A percentile compares a stretch with the other conserved stretches of the same genome.
Conservation (phyloP, 192 early-diverging fungal species). For the Backusella psychrophila region DNA sequence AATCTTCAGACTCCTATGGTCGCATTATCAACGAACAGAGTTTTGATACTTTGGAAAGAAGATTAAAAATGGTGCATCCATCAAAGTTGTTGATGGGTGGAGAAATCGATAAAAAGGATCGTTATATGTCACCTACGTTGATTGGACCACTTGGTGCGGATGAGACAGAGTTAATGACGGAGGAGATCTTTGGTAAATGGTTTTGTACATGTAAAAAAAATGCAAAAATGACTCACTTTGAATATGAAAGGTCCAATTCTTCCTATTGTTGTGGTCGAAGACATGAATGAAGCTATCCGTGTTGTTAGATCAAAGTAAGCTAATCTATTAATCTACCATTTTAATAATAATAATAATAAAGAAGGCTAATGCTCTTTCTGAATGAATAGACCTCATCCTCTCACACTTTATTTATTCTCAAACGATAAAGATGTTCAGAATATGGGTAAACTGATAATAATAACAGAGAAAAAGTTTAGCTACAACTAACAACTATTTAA, state of each 20-base stretch:
- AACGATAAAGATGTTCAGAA: conserved; percentile 47
- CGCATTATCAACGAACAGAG: conserved; percentile 64
- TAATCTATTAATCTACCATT: background rate
- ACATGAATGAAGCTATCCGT: conserved; percentile 58
- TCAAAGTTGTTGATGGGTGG: conserved; percentile 64
- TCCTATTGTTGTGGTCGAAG: conserved; percentile 68
- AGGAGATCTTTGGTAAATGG: conserved; percentile 78
- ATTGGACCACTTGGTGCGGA: conserved; percentile 63
- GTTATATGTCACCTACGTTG: conserved; percentile 79
- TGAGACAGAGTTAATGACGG: conserved; percentile 66
- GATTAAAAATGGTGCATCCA: conserved; percentile 43
- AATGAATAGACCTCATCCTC: conserved; percentile 60
- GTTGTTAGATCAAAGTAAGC: conserved; percentile 50
- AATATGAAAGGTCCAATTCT: conserved; percentile 63
- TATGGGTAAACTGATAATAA: conserved; percentile 34
- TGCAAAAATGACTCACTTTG: background rate
- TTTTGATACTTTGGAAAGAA: conserved; percentile 51
- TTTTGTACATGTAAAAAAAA: background rate
- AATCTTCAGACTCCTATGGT: conserved; percentile 44
- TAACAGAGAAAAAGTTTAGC: background rate
- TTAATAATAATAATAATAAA: background rate
- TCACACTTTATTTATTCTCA: conserved; percentile 78
- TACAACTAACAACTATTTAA: background rate
- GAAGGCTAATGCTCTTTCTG: background rate
- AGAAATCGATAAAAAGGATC: conserved; percentile 51